Evolutionary conservation across 192 early-diverging fungal genomes (phyloP).

Genomic region (Backusella tarrabulga): DNA sequence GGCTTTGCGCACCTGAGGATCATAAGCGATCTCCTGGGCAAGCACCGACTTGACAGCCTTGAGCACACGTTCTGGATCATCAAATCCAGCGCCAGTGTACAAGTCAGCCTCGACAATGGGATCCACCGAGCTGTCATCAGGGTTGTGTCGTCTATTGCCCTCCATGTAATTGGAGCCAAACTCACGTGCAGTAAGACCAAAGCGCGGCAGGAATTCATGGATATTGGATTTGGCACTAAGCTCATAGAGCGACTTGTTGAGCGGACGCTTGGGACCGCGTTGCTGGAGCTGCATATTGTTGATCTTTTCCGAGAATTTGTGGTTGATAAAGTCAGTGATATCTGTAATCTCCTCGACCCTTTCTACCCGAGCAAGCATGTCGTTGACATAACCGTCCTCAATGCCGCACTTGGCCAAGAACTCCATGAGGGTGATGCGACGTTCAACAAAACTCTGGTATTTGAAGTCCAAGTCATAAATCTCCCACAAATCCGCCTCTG

Average conservation of each 20-base stretch:
- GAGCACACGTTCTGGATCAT: conserved; percentile 50
- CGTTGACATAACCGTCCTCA: conserved; percentile 47
- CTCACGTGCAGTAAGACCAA: conserved; percentile 57
- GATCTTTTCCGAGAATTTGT: conserved; percentile 48
- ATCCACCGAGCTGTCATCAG: conserved; percentile 52
- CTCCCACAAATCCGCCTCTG: conserved; percentile 78
- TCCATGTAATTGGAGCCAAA: conserved; percentile 60
- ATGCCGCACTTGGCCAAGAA: conserved; percentile 47
- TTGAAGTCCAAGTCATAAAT: conserved; percentile 84
- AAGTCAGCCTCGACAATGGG: conserved; percentile 56
- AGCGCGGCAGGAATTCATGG: conserved; percentile 21
- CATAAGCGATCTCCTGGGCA: conserved; percentile 71
- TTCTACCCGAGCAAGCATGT: conserved; percentile 46
- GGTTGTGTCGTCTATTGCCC: conserved; percentile 54
- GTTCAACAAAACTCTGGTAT: conserved; percentile 69
- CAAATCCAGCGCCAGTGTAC: conserved; percentile 49
- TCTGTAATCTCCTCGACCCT: conserved; percentile 65
- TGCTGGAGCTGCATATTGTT: conserved; percentile 27
- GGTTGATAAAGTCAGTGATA: conserved; percentile 61
- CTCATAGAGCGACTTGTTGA: conserved; percentile 37
- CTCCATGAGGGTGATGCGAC: conserved; percentile 52
- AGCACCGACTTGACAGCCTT: conserved; percentile 71
- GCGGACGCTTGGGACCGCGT: conserved; percentile 38
- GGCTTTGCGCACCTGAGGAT: conserved; percentile 78
- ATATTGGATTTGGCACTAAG: conserved; percentile 20